Evolutionary conservation across 2,329 filamentous ascomycete species (phyloP), one percentile per base, ranked within the genome.

Genomic region (Cryoendolithus antarcticus): DNA sequence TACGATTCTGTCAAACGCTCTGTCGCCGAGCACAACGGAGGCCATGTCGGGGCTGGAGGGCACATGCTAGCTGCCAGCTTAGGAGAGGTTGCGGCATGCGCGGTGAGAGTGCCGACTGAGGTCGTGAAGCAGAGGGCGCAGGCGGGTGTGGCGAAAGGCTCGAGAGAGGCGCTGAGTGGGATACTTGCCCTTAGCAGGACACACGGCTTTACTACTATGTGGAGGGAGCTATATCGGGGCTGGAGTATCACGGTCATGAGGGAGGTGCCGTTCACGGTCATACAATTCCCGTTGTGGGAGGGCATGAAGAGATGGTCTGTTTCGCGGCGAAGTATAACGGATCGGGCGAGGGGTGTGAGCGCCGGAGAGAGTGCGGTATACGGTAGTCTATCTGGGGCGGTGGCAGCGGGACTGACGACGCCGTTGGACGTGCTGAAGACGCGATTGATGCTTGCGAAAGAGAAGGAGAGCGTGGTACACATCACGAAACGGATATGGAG

Each of bases 251-350:
- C 91, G 2, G 80, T 98, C 38, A 80, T 95, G 65, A 77, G 91
- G 43, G 91, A 98, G 68, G 88, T 98, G 44, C 91, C 91, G 3
- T 98, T 98, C 56, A 96, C 91, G 3, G 80, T 95, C 7, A 82
- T 98, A 46, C 91, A 98, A 62, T 98, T 98, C 59, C 91, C 91
- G 34, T 72, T 98, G 46, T 98, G 91, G 91, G 91, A 98, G 64
- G 77, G 73, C 4, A 74, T 96, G 71, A 96, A 95, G 71, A 69
- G 69, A 32, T 84, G 75, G 72, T 70, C 77, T 4, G 62, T 71
- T 32, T 59, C 53, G 42, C 53, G 35, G 30, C 60, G 67, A 34
- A 37, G 30, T 4, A 38, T 44, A 1, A 44, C 45, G 2, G 44
- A 37, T 3, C 49, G 47, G n/a, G 50, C 55, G 2, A 49, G 44